Evolutionary conservation across 2,329 filamentous ascomycete species (phyloP), one percentile per base, ranked within the genome.

Genomic region (Tolypocladium nubicola): DNA sequence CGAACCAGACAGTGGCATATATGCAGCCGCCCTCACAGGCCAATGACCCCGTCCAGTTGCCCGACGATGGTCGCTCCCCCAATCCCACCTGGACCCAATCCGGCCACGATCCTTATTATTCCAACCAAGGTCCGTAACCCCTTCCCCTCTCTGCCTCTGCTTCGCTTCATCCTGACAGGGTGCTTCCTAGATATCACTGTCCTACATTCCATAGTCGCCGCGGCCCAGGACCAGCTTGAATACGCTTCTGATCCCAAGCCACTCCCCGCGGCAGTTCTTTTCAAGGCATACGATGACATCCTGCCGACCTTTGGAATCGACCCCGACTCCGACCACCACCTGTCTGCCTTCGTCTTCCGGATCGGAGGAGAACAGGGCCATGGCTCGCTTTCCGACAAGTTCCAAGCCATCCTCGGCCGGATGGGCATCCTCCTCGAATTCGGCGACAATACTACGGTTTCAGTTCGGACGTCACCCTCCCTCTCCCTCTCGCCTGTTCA

Each of bases 301-400:
- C 80, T 96, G n/a, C 82, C 82, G 6, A 77, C 84, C 62, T 77
- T 88, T 74, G 87, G 84, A 56, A 76, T 90, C 61, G 80, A 89
- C 59, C 79, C 84, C n/a, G 85, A 89, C 64, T 79, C 87, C 63
- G 89, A 92, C 65, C 84, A 85, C 64, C 83, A 88, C 63, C 86
- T 91, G 66, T 85, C 90, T 62, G 83, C 87, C 61, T 85, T 95
- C 65, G 74, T 96, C 57, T 89, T 94, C 69, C 86, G 86, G 65
- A 84, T 96, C 68, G 88, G 89, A 55, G 85, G 84, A 59, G 79
- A 83, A 65, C 78, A 79, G 58, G 80, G 81, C 52, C 71, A 79
- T 52, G 74, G 73, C 39, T 79, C 79, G 5, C 76, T 95, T 35
- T 78, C 83, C 61, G 82, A 87, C 58, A 88, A 87, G 63, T 92